These are phyloP conservation scores for Dioscorea cayenensis DNA, from an alignment of 116 monocot species.

Conservation along the genomic window DNA sequence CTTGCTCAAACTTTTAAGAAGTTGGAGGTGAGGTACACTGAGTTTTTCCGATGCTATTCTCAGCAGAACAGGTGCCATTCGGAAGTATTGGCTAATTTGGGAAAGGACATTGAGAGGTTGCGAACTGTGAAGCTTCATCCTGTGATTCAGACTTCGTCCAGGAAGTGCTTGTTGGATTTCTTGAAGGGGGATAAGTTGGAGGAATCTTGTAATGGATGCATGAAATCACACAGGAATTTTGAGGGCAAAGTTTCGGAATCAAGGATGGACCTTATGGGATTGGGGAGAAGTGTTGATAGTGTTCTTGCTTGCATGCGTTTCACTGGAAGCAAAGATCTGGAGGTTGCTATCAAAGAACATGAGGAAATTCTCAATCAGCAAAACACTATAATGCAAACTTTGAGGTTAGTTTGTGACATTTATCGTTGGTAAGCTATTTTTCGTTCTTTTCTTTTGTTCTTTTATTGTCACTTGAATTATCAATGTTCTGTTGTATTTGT, in stretches of 20 bases:
- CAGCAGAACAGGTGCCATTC: conserved; percentile 67
- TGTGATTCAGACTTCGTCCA: conserved; percentile 41
- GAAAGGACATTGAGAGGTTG: conserved; percentile 72
- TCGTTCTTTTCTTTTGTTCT: background rate
- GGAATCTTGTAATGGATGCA: conserved; percentile 59
- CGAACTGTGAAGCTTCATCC: conserved; percentile 59
- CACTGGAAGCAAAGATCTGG: conserved; percentile 43
- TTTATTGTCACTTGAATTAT: background rate
- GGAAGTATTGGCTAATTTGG: conserved; percentile 64
- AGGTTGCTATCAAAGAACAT: conserved; percentile 52
- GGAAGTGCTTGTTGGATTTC: conserved; percentile 87
- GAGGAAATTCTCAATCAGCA: conserved; percentile 64
- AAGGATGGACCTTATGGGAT: conserved; percentile 64
- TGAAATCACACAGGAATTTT: conserved; percentile 72
- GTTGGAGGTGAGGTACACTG: conserved; percentile 58
- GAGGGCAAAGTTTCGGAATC: conserved; percentile 81
- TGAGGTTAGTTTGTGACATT: conserved; percentile 52
- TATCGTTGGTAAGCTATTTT: background rate
- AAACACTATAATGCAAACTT: conserved; percentile 78
- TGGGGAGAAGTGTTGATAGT: conserved; percentile 58
- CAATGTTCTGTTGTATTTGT: too few relatives aligned
- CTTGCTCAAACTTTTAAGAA: conserved; percentile 59
- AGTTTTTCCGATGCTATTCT: conserved; percentile 58
- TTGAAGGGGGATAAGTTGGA: conserved; percentile 73
- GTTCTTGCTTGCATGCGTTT: conserved; percentile 46